Conservation (phyloP, 768 basidiomycete genomes). For the Leccinum fibrillosum region DNA sequence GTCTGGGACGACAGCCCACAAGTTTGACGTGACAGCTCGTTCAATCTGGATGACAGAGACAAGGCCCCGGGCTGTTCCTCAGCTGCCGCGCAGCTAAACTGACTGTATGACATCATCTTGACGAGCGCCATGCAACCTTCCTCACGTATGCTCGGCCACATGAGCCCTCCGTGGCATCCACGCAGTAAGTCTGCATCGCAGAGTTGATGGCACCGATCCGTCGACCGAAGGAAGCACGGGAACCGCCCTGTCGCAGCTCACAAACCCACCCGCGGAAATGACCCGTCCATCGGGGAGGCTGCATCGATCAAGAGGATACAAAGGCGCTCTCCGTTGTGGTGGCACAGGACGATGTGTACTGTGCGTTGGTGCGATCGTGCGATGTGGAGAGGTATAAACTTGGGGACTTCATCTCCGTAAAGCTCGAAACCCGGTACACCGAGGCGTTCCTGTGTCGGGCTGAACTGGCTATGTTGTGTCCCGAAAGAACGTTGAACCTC, state of each 20-base stretch:
- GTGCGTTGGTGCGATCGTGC: slow-evolving; percentile 25
- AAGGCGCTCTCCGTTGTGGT: slow-evolving; percentile 13
- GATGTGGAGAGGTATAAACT: slow-evolving; percentile 20
- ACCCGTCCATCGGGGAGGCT: slow-evolving; percentile 2
- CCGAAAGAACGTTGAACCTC: slow-evolving; percentile 7
- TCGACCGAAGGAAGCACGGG: slow-evolving; percentile 9
- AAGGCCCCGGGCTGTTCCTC: neutral
- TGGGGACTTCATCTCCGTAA: slow-evolving; percentile 26
- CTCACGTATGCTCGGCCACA: slow-evolving; percentile 3
- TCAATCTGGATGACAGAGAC: slow-evolving; percentile 5
- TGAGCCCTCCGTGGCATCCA: slow-evolving; percentile 3
- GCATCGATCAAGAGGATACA: slow-evolving; percentile 14
- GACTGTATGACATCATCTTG: neutral
- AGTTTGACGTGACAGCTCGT: slow-evolving; percentile 3
- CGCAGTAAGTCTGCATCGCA: slow-evolving; percentile 1
- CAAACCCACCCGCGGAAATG: slow-evolving; percentile 25
- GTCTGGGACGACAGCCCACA: neutral
- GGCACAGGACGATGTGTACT: slow-evolving; percentile 5
- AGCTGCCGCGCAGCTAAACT: neutral
- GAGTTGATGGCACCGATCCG: slow-evolving; percentile 7
- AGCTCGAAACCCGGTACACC: slow-evolving; percentile 24
- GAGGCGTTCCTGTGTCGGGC: slow-evolving; percentile 28
- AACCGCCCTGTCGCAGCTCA: neutral
- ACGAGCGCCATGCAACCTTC: neutral
- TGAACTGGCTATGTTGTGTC: slow-evolving; percentile 27